Conservation (phyloP, 139 green algal genomes). For the Monoraphidium neglectum region DNA sequence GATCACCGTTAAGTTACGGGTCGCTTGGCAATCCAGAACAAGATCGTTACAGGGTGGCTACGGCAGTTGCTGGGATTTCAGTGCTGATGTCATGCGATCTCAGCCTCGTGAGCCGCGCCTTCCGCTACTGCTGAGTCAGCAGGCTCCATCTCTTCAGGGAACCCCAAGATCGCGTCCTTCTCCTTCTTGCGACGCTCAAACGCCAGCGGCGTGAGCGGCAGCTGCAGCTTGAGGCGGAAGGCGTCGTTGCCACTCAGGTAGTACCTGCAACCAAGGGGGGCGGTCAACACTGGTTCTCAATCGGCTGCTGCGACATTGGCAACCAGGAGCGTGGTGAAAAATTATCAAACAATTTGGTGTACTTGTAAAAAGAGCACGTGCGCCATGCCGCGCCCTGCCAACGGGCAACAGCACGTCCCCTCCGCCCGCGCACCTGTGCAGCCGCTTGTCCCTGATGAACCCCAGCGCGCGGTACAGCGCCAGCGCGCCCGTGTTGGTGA, state of each 20-base stretch:
- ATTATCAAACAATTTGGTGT: no score
- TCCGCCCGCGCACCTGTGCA: constrained; percentile 64
- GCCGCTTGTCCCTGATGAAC: constrained; percentile 97
- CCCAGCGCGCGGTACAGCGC: constrained; percentile 92
- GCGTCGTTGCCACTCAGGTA: constrained; percentile 96
- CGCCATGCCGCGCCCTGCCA: neutral
- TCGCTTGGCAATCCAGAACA: no score
- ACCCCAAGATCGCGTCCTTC: neutral
- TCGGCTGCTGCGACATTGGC: no score
- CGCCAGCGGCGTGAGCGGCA: constrained; percentile 60
- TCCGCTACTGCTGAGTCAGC: no score
- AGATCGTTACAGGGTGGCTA: no score
- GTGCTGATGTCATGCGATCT: no score
- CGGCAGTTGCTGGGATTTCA: no score
- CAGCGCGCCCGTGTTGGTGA: constrained; percentile 90
- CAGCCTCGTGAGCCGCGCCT: no score
- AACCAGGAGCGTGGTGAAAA: no score
- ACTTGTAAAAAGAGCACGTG: neutral
- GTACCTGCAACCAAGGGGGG: constrained; percentile 72
- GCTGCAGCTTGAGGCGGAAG: constrained; percentile 94
- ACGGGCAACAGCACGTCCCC: no score
- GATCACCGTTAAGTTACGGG: no score
- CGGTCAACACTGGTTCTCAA: neutral
- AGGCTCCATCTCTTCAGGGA: no score
- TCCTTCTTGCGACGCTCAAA: neutral